Evolutionary conservation across 1,284 basidiomycete genomes (phyloP).

Genomic region (Butyriboletus regius): DNA sequence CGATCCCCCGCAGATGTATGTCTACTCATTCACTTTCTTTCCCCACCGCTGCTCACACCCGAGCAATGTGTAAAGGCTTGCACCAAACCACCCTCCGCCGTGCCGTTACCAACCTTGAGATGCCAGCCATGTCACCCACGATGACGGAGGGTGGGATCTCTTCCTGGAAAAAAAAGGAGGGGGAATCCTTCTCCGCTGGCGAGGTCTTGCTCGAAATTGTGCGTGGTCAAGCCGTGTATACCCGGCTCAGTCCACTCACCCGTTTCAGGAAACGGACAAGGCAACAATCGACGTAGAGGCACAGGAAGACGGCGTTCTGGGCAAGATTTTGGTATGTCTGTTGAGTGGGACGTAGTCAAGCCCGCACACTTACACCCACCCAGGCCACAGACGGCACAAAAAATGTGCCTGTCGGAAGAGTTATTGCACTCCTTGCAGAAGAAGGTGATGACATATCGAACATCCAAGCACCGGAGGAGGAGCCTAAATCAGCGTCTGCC

Average conservation of each 20-base stretch:
- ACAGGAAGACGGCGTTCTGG: constrained; percentile 89
- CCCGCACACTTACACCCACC: neutral
- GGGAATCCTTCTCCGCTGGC: constrained; percentile 75
- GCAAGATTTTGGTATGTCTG: constrained; percentile 75
- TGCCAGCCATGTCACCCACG: constrained; percentile 98
- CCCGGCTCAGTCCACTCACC: constrained; percentile 3
- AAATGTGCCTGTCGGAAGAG: constrained; percentile 77
- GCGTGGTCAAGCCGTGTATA: constrained; percentile 32
- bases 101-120: constrained; percentile 66
- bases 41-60: constrained; percentile 3
- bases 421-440: constrained; percentile 90
- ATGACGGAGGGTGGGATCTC: constrained; percentile 97
- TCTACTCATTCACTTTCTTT: neutral
- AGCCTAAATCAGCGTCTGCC: constrained; percentile 26
- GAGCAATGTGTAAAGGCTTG: constrained; percentile 39
- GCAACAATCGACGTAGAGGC: constrained; percentile 99
- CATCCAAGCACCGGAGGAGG: constrained; percentile 65
- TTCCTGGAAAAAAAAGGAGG: constrained; percentile 87
- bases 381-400: constrained; percentile 78
- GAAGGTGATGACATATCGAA: constrained; percentile 92
- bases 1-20: constrained; percentile 25
- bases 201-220: constrained; percentile 93
- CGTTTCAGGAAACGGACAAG: constrained; percentile 89
- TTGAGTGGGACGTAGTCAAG: neutral
- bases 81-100: constrained; percentile 49